phyloP scores from a whole-genome alignment of 2,329 filamentous ascomycete genomes.

The Periglandula ipomoeae region DNA sequence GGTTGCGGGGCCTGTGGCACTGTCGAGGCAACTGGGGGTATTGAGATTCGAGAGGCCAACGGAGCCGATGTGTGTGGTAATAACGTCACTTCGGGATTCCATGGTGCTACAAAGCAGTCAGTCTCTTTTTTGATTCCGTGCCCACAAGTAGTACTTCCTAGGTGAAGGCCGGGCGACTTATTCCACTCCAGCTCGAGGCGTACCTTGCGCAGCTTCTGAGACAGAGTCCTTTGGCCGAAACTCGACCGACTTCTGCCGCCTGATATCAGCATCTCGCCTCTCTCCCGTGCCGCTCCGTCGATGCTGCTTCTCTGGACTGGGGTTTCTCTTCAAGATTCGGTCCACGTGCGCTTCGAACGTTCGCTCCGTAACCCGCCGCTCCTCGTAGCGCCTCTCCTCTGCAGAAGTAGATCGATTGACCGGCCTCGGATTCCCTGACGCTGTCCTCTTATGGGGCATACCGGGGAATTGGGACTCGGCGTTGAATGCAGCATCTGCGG shows the following conservation, averaged over 20 bases:
- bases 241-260: constrained; percentile 35
- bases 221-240: constrained; percentile 34
- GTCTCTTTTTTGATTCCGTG: background rate
- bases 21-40: constrained; percentile 65
- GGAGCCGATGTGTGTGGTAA: constrained; percentile 61
- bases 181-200: constrained; percentile 8
- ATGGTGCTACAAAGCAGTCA: constrained; percentile 34
- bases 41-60: constrained; percentile 54
- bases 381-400: constrained; percentile 35
- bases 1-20: constrained; percentile 63
- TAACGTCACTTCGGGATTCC: constrained; percentile 74
- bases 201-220: constrained; percentile 42
- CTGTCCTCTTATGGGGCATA: constrained; percentile 45
- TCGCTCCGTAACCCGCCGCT: constrained; percentile 46
- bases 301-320: constrained; percentile 49
- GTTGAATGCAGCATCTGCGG: constrained; percentile 22
- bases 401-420: constrained; percentile 30
- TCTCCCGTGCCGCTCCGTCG: constrained; percentile 30
- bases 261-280: constrained; percentile 27
- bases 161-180: background rate
- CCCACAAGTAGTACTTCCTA: background rate
- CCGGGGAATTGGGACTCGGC: constrained; percentile 25
- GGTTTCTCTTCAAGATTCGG: constrained; percentile 47
- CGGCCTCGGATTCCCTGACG: constrained; percentile 47
- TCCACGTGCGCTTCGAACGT: constrained; percentile 53